A percentile compares a stretch with the other conserved stretches of the same genome.
These are phyloP conservation scores for Marasmius sp. DNA, from an alignment of 1,284 basidiomycete species.

Conservation along the genomic window DNA sequence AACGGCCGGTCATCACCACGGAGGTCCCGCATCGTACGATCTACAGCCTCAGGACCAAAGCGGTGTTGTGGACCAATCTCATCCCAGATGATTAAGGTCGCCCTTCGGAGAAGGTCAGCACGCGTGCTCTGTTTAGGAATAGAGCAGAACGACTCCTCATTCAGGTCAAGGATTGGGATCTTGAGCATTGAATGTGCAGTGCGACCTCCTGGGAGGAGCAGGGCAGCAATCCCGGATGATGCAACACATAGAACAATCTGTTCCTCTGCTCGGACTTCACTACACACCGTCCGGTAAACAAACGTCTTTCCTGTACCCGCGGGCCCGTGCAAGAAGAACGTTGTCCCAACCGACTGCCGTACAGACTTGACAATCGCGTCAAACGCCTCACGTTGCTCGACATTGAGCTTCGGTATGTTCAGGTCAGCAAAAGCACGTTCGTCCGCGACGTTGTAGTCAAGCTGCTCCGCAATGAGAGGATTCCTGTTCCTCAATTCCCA, in stretches of 20 bases:
- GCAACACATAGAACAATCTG: constrained; percentile 26
- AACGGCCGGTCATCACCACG: constrained; percentile 26
- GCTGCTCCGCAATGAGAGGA: constrained; percentile 37
- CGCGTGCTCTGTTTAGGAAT: constrained; percentile 26
- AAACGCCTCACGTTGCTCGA: constrained; percentile 34
- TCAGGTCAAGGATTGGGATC: constrained; percentile 13
- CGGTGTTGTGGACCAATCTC: constrained; percentile 36
- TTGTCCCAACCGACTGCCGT: constrained; percentile 25
- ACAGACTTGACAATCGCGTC: constrained; percentile 29
- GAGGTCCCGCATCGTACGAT: constrained; percentile 30
- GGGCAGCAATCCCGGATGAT: constrained; percentile 16
- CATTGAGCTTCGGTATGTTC: constrained; percentile 32
- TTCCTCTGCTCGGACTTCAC: constrained; percentile 23
- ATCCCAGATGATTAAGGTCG: constrained; percentile 39
- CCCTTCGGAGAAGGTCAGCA: constrained; percentile 27
- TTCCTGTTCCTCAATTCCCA: constrained; percentile 32
- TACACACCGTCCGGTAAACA: constrained; percentile 39
- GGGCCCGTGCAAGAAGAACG: constrained; percentile 45
- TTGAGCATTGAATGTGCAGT: constrained; percentile 6
- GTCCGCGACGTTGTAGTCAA: constrained; percentile 25
- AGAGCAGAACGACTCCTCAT: constrained; percentile 28
- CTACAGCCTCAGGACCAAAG: constrained; percentile 31
- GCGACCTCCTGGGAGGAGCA: constrained; percentile 10
- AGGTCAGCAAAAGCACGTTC: constrained; percentile 24
- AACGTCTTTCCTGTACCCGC: constrained; percentile 53